A percentile compares a stretch with the other conserved stretches of the same genome.
These are phyloP conservation scores for Paratinospora sagittata DNA, from an alignment of 164 flowering plant genomes.

Conservation along the genomic window DNA sequence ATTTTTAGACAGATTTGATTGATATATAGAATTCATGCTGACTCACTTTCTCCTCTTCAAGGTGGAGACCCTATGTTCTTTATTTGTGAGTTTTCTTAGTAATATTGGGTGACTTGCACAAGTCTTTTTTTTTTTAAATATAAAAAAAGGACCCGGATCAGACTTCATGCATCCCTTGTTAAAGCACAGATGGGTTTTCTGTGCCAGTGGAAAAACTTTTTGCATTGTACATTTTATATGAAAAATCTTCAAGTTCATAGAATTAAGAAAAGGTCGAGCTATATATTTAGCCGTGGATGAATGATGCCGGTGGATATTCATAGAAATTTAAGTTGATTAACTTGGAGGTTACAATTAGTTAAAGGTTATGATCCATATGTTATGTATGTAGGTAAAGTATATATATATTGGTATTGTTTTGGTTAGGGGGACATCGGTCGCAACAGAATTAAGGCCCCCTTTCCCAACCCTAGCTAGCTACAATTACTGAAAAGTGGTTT, in stretches of 20 bases:
- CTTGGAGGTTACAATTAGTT: too few species aligned
- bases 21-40: background rate
- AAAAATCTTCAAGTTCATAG: background rate
- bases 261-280: too few species aligned
- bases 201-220: background rate
- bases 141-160: too few species aligned
- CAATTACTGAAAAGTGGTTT: background rate
- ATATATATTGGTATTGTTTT: too few species aligned
- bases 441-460: too few species aligned
- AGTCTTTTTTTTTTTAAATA: background rate
- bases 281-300: too few species aligned
- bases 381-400: too few species aligned
- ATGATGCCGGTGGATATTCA: too few species aligned
- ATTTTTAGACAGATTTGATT: background rate
- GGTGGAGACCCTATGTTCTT: background rate
- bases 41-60: background rate
- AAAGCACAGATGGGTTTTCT: background rate
- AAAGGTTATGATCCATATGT: too few species aligned
- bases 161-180: background rate
- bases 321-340: too few species aligned
- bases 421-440: too few species aligned
- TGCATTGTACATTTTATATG: background rate
- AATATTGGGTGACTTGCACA: background rate
- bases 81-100: background rate
- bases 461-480: background rate